Evolutionary conservation across 1,284 basidiomycete species (phyloP), one percentile per base, ranked within the genome.

Genomic region (Afroboletus lepidellus): DNA sequence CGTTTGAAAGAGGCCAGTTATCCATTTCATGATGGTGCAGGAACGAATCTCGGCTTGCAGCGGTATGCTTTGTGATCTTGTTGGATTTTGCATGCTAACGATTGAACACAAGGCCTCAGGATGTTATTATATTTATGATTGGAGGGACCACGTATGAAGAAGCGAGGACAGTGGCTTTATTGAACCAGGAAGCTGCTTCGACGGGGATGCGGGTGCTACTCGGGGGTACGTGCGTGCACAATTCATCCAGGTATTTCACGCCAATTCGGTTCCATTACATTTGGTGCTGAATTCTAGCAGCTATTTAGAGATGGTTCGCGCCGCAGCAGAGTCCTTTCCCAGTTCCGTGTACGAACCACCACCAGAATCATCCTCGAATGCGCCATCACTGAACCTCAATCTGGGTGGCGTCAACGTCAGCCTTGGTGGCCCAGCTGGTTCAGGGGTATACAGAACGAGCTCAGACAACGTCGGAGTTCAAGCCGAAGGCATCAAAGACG

Each of bases 61-160:
- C 76, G 85, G 88, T 86, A 61, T 30, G 70, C 57, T 13, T 21
- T 3, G 30, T 34, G 21, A 39, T 27, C 45, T 15, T 30, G 13
- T 20, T 18, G 42, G 32, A 51, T 16, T 37, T n/a, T 27, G 42
- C 3, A 16, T 42, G 54, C 42, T 55, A 18, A 53, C 37, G 25
- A 25, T 46, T 21, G 34, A 5, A 23, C 9, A 16, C n/a, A 53
- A 94, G 93, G 59, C 90, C 94, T 9, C 94, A 96, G 64, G 95
- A 98, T 67, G 81, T 98, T 43, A 96, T 98, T 55, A 78, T 98
- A 50, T 98, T 98, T 72, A 89, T 98, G 75, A 84, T 97, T 54
- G 95, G 94, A 32, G 94, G 94, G 0, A 85, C 92, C 30, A 98
- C 94, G 1, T 98, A 96, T 64, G 94, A 93, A 68, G 94, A 98